Percentiles rank a stretch among this genome's conserved stretches.
Evolutionary conservation across 2,329 filamentous ascomycete species (phyloP).

Genomic region (Aspergillus transmontanensis): DNA sequence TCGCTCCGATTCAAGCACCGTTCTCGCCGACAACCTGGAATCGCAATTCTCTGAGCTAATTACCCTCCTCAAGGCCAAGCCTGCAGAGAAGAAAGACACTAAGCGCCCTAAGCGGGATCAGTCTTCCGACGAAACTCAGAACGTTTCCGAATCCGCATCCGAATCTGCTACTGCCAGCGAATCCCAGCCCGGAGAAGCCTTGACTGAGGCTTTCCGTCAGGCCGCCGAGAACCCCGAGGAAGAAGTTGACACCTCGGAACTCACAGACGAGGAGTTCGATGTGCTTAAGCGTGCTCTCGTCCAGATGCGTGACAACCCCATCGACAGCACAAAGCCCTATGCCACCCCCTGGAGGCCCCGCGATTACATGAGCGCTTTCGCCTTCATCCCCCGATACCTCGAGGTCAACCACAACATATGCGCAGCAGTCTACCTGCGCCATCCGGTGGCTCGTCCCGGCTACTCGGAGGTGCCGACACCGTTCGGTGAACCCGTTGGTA

Average conservation of each 20-base stretch:
- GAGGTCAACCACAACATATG: slow-evolving; percentile 98
- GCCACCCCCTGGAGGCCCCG: slow-evolving; percentile 87
- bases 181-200: slow-evolving; percentile 26
- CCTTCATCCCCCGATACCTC: slow-evolving; percentile 91
- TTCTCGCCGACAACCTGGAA: slow-evolving; percentile 53
- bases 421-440: slow-evolving; percentile 89
- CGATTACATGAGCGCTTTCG: slow-evolving; percentile 86
- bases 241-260: slow-evolving; percentile 45
- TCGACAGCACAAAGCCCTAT: slow-evolving; percentile 80
- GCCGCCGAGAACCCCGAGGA: slow-evolving; percentile 32
- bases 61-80: slow-evolving; percentile 48
- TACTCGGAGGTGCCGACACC: slow-evolving; percentile 82
- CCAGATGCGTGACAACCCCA: slow-evolving; percentile 71
- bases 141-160: slow-evolving; percentile 8
- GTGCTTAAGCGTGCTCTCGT: slow-evolving; percentile 60
- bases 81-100: slow-evolving; percentile 24
- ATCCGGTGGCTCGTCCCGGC: slow-evolving; percentile 86
- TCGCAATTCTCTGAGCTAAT: slow-evolving; percentile 58
- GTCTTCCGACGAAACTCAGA: slow-evolving; percentile 11
- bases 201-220: slow-evolving; percentile 38
- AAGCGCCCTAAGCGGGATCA: slow-evolving; percentile 25
- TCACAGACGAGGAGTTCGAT: slow-evolving; percentile 52
- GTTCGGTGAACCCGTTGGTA: slow-evolving; percentile 69
- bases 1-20: slow-evolving; percentile 50
- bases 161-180: slow-evolving; percentile 20